Evolutionary conservation across 345 rosid species (phyloP).

Genomic region (Hypericum perforatum): DNA sequence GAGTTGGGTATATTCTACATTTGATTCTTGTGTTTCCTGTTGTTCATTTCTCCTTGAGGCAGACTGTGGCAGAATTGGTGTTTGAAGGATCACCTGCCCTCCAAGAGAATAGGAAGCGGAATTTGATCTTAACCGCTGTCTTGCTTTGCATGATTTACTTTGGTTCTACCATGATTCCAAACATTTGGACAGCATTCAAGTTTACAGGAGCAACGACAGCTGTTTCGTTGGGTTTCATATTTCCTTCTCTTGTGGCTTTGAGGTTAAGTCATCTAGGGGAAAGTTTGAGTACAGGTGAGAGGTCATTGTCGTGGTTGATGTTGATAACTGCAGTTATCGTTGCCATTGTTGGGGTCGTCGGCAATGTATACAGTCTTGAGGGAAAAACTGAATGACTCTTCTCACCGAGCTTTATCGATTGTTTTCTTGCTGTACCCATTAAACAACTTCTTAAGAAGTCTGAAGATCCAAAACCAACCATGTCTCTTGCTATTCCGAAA

Average conservation of each 20-base stretch:
- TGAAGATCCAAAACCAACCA: too few species aligned
- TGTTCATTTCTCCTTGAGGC: conserved; percentile 83
- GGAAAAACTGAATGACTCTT: conserved; percentile 30
- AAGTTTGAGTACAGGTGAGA: conserved; percentile 40
- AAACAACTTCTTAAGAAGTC: too few species aligned
- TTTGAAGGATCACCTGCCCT: conserved; percentile 71
- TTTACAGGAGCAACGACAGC: conserved; percentile 99
- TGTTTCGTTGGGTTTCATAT: conserved; percentile 82
- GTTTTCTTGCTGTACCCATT: not conserved
- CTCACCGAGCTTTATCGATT: not conserved
- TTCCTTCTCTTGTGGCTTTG: conserved; percentile 77
- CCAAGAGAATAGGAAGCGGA: conserved; percentile 66
- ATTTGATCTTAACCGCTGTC: conserved; percentile 49
- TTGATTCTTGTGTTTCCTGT: conserved; percentile 95
- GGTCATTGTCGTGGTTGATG: conserved; percentile 56
- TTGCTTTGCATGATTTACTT: conserved; percentile 53
- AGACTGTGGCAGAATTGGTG: conserved; percentile 61
- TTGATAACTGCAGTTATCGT: conserved; percentile 58
- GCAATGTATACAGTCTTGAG: conserved; percentile 59
- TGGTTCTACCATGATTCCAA: conserved; percentile 88
- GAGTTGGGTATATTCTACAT: conserved; percentile 86
- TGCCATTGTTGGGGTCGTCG: conserved; percentile 59
- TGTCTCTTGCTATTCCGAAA: too few species aligned
- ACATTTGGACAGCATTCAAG: conserved; percentile 95
- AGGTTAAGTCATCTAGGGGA: conserved; percentile 42